phyloP scores from a whole-genome alignment of 2,329 filamentous ascomycete genomes.

The Rutstroemia sp. region DNA sequence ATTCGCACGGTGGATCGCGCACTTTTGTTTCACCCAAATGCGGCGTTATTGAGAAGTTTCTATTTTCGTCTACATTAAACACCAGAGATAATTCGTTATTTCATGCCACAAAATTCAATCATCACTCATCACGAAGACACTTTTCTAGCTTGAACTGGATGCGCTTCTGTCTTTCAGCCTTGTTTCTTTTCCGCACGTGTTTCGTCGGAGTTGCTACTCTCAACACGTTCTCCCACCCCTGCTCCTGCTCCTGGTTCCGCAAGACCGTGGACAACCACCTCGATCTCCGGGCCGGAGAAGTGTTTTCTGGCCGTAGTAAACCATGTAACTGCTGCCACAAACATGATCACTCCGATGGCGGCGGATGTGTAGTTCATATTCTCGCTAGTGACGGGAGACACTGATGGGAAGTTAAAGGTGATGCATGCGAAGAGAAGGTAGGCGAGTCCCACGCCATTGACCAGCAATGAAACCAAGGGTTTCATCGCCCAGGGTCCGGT shows the following conservation, averaged over 20 bases:
- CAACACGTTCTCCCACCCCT: conserved; percentile 1
- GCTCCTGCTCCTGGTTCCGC: background rate
- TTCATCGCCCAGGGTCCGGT: conserved; percentile 36
- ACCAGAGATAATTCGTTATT: no score
- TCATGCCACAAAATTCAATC: background rate
- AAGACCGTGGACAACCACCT: conserved; percentile 14
- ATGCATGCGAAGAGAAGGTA: conserved; percentile 47
- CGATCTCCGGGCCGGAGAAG: conserved; percentile 40
- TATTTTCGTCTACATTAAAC: no score
- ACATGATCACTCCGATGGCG: conserved; percentile 45
- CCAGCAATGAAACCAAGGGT: conserved; percentile 27
- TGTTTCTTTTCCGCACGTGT: conserved; percentile 1
- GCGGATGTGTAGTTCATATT: conserved; percentile 54
- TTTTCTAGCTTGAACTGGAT: no score
- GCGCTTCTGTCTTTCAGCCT: background rate
- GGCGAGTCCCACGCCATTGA: conserved; percentile 43
- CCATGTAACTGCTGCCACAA: conserved; percentile 44
- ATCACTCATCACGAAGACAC: background rate
- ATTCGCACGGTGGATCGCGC: no score
- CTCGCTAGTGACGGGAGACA: conserved; percentile 41
- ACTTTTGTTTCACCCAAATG: no score
- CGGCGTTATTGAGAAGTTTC: no score
- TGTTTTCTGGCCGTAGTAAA: conserved; percentile 40
- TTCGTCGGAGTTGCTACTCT: conserved; percentile 11
- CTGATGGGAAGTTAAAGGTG: conserved; percentile 48